phyloP scores from a whole-genome alignment of 768 basidiomycete genomes.

The Candolleomyces aberdarensis region DNA sequence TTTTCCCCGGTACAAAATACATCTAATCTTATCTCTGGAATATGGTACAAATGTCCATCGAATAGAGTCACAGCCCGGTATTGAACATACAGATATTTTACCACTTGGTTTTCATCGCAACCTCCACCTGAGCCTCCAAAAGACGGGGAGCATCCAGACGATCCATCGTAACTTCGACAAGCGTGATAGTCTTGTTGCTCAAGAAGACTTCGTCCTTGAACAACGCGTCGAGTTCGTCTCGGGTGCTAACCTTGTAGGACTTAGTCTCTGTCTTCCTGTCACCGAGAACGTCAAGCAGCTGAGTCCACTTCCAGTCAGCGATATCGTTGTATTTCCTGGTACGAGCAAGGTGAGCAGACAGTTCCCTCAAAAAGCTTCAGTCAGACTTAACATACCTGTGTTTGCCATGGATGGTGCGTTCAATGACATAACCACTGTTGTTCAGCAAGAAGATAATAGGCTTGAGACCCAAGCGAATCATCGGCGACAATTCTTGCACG shows the following conservation, averaged over 20 bases:
- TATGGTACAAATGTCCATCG: not conserved
- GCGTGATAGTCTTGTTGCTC: conserved; percentile 62
- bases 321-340: conserved; percentile 82
- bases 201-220: conserved; percentile 63
- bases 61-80: not conserved
- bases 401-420: conserved; percentile 71
- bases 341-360: not conserved
- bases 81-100: conserved; percentile 7
- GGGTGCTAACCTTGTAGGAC: conserved; percentile 68
- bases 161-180: conserved; percentile 80
- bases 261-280: conserved; percentile 46
- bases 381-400: conserved; percentile 33
- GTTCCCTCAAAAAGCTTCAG: not conserved
- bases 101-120: conserved; percentile 36
- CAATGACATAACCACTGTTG: conserved; percentile 85
- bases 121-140: conserved; percentile 53
- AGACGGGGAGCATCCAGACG: conserved; percentile 68
- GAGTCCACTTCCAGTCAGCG: conserved; percentile 72
- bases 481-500: conserved; percentile 82
- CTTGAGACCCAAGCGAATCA: conserved; percentile 67
- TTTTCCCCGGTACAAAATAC: not conserved
- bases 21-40: conserved; percentile 14
- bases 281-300: conserved; percentile 58
- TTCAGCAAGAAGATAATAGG: conserved; percentile 86
- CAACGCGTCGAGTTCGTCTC: conserved; percentile 62